Evolutionary conservation across 2,329 filamentous ascomycete species (phyloP).

Genomic region (Ceratocystis diversiconidia): DNA sequence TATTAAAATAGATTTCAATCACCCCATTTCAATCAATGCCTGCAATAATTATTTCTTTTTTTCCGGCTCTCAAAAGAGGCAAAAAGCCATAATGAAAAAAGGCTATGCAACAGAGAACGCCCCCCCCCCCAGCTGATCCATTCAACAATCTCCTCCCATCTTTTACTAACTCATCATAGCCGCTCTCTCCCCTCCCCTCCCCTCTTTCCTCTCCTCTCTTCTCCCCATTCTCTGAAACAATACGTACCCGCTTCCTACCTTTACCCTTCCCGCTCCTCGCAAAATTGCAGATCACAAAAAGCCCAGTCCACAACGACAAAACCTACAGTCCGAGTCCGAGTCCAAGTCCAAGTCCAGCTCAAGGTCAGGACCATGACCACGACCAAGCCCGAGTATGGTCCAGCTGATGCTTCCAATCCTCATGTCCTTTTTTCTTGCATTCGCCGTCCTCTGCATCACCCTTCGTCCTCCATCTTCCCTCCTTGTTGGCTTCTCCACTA

Average conservation of each 20-base stretch:
- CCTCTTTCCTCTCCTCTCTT: background rate
- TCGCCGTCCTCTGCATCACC: too few relatives aligned
- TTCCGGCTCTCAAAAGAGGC: background rate
- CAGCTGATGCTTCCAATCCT: too few relatives aligned
- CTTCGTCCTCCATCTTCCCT: too few relatives aligned
- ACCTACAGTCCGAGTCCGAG: background rate
- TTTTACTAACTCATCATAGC: background rate
- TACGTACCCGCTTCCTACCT: background rate
- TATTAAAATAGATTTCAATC: background rate
- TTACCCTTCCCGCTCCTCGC: background rate
- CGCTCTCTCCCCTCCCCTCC: background rate
- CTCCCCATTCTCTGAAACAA: background rate
- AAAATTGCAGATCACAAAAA: background rate
- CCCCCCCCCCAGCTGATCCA: background rate
- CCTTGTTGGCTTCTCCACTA: too few relatives aligned
- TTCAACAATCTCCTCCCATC: background rate
- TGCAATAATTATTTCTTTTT: background rate
- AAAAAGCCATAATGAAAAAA: background rate
- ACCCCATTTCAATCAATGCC: background rate
- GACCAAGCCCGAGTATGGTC: too few relatives aligned
- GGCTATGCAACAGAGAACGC: background rate
- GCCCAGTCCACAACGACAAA: background rate
- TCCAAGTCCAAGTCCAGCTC: background rate
- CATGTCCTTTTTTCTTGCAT: too few relatives aligned
- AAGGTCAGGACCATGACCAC: too few relatives aligned